A percentile compares a stretch with the other conserved stretches of the same genome.
phyloP scores from a whole-genome alignment of 2,329 filamentous ascomycete genomes.

The Didymella exigua region DNA sequence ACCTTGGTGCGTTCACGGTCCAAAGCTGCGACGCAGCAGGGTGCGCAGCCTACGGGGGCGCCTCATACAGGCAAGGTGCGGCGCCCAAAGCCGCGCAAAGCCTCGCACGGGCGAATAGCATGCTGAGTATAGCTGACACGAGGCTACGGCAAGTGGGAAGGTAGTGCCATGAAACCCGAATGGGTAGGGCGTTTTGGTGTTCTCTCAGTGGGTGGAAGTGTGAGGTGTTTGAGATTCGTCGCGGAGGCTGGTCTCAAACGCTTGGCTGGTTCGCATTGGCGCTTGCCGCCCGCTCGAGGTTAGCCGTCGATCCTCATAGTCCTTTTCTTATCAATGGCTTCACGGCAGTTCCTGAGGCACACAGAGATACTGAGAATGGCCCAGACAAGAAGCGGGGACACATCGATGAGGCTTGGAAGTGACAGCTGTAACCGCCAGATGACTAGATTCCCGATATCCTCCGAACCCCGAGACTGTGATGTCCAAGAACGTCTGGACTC shows the following conservation, averaged over 20 bases:
- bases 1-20: constrained; percentile 32
- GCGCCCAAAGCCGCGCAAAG: constrained; percentile 27
- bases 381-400: constrained; percentile 10
- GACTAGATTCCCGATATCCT: constrained; percentile 8
- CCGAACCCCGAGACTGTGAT: constrained; percentile 12
- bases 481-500: not conserved
- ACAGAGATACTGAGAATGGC: constrained; percentile 3
- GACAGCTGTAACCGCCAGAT: constrained; percentile 25
- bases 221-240: constrained; percentile 40
- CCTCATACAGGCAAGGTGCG: constrained; percentile 38
- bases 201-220: constrained; percentile 26
- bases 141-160: constrained; percentile 21
- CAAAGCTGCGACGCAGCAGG: constrained; percentile 41
- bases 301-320: constrained; percentile 7
- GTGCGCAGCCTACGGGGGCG: constrained; percentile 34
- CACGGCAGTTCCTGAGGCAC: constrained; percentile 3
- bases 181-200: constrained; percentile 30
- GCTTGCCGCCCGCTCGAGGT: constrained; percentile 15
- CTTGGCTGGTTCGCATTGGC: constrained; percentile 30
- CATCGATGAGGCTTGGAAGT: constrained; percentile 18
- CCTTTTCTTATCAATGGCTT: constrained; percentile 7
- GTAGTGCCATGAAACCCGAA: constrained; percentile 37
- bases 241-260: constrained; percentile 28
- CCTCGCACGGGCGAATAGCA: constrained; percentile 33
- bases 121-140: constrained; percentile 17